These are phyloP conservation scores for Otatea glauca DNA, from an alignment of 176 grass and related monocot species.

Conservation along the genomic window DNA sequence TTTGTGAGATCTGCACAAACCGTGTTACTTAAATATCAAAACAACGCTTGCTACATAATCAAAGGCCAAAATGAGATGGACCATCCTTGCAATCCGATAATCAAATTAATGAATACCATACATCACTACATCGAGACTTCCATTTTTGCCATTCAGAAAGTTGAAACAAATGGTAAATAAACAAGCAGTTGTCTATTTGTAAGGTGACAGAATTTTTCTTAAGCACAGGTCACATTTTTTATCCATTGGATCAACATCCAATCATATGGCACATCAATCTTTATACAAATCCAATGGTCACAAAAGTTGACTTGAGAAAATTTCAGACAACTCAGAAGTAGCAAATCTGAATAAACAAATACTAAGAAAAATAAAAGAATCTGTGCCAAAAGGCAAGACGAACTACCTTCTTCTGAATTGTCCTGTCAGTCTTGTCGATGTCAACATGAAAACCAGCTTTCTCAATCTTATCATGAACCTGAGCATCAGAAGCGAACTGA, in stretches of 20 bases:
- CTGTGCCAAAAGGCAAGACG: background rate
- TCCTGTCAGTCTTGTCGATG: constrained; percentile 79
- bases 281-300: no score
- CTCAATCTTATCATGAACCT: constrained; percentile 77
- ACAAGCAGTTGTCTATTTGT: background rate
- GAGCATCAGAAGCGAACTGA: constrained; percentile 25
- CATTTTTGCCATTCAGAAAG: background rate
- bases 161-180: background rate
- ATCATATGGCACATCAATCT: no score
- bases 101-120: constrained; percentile 8
- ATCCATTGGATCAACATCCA: no score
- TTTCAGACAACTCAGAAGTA: no score
- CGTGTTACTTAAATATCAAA: background rate
- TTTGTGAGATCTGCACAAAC: background rate
- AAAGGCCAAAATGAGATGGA: constrained; percentile 16
- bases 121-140: background rate
- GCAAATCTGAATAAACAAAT: background rate
- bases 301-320: no score
- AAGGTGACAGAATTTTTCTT: no score
- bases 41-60: background rate
- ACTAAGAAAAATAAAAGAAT: constrained; percentile 5
- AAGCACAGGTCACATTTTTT: no score
- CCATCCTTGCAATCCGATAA: background rate
- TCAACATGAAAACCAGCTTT: constrained; percentile 83
- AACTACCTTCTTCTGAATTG: constrained; percentile 96